Percentiles rank a stretch among this genome's conserved stretches.
These are phyloP conservation scores for Myxozyma nipponensis DNA, from an alignment of 805 yeast genomes.

Conservation along the genomic window DNA sequence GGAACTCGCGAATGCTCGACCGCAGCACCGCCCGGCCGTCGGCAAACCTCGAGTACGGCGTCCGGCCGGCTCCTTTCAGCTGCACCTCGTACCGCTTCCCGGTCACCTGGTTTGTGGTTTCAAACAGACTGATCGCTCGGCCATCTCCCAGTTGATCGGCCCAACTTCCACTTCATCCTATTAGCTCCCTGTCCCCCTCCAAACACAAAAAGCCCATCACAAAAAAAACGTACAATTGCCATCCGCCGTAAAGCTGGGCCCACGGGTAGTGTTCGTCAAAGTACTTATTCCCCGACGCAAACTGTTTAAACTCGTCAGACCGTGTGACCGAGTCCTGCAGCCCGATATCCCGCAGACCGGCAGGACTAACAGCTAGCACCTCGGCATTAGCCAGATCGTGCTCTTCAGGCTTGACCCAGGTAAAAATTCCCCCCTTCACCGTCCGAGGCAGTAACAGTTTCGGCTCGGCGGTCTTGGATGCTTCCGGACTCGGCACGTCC, in stretches of 20 bases:
- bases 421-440: conserved; percentile 59
- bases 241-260: conserved; percentile 91
- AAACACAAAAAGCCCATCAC: neutral
- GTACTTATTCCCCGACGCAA: conserved; percentile 60
- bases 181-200: neutral
- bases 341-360: conserved; percentile 61
- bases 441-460: conserved; percentile 50
- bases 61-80: conserved; percentile 81
- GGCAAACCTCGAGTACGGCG: conserved; percentile 91
- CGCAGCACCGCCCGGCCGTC: conserved; percentile 93
- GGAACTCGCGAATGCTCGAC: conserved; percentile 82
- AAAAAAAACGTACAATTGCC: conserved; percentile 55
- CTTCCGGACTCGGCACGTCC: conserved; percentile 40
- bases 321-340: conserved; percentile 42
- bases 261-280: conserved; percentile 60
- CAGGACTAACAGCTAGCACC: conserved; percentile 55
- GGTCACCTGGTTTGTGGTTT: conserved; percentile 48
- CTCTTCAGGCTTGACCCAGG: conserved; percentile 63
- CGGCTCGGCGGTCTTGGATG: conserved; percentile 35
- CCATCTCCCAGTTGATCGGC: conserved; percentile 99
- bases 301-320: conserved; percentile 47
- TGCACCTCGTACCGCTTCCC: conserved; percentile 60
- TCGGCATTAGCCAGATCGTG: conserved; percentile 42
- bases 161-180: conserved; percentile 58
- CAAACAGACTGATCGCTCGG: conserved; percentile 78